These are phyloP conservation scores for Solanum boliviense DNA, from an alignment of 257 asterid genomes.

Conservation along the genomic window DNA sequence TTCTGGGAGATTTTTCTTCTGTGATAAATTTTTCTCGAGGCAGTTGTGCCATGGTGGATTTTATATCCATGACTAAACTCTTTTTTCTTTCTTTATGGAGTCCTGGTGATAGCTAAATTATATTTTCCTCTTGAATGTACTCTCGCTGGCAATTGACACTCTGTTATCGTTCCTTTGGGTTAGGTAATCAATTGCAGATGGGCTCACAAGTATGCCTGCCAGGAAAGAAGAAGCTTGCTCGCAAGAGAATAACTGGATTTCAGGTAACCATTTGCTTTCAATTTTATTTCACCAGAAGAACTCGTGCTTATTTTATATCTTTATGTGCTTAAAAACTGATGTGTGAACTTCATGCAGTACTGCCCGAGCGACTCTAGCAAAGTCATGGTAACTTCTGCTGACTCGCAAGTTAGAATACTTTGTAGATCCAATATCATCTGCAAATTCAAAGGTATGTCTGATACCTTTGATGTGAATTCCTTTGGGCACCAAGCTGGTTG, in stretches of 20 bases:
- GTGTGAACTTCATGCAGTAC: conserved; percentile 30
- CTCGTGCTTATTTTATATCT: not conserved
- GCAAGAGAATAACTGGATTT: conserved; percentile 78
- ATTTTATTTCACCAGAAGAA: not conserved
- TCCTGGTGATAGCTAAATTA: not conserved
- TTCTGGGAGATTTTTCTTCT: not conserved
- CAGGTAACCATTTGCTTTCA: conserved; percentile 32
- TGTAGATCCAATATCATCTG: conserved; percentile 48
- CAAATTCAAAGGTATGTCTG: conserved; percentile 61
- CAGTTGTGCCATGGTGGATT: not conserved
- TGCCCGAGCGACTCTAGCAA: conserved; percentile 69
- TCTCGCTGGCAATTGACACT: not conserved
- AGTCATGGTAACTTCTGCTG: conserved; percentile 81
- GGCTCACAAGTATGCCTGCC: conserved; percentile 50
- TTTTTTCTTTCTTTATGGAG: not conserved
- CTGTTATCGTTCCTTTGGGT: not conserved
- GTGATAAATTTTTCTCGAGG: not conserved
- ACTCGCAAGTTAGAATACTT: conserved; percentile 64
- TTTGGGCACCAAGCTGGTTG: not conserved
- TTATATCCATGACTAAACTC: not conserved
- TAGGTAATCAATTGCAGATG: conserved; percentile 60
- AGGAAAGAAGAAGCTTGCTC: conserved; percentile 63
- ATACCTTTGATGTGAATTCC: not conserved
- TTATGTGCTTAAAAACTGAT: not conserved
- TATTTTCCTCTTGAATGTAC: not conserved